Evolutionary conservation across 2,329 filamentous ascomycete species (phyloP), one percentile per base, ranked within the genome.

Genomic region (Trichoderma sp.): DNA sequence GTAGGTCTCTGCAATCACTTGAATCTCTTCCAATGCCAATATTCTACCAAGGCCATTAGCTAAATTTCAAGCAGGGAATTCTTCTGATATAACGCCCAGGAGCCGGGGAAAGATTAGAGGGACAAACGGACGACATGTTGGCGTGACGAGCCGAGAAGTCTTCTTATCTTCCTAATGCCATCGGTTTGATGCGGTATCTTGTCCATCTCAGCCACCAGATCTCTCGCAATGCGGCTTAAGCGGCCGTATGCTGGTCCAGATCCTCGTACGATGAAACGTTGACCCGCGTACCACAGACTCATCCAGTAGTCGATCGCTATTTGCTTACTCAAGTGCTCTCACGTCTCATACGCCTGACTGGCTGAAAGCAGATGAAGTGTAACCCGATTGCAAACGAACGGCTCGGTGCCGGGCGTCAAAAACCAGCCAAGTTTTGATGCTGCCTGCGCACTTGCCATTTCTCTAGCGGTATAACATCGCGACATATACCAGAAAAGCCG

Each of bases 271-370:
- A 56, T 58, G 56, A 68, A 66, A 66, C 67, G 29, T 31, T 11
- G 49, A 14, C 37, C 64, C 40, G 61, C 37, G 75, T 81, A 70
- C 71, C 77, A 82, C 81, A 74, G 72, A 77, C 78, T 74, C 80
- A 79, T 76, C 80, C 80, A 79, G 76, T 80, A 70, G 61, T 49
- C 56, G 35, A 57, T 65, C 62, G 52, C 27, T 65, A 40, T 24
- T 37, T 70, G n/a, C 49, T 40, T 53, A 68, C 29, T n/a, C 58
- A 56, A 52, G 49, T 59, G 53, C 37, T 58, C 14, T 58, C 63
- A 49, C 52, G 35, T 29, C 47, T 27, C 35, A 43, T 19, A 27
- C 29, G 33, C 40, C 24, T 43, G 62, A 69, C 43, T 65, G 68
- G 68, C 21, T 35, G 55, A 27, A 47, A 21, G 37, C 37, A 29